A percentile compares a stretch with the other conserved stretches of the same genome.
These are phyloP conservation scores for Circinella umbellata DNA, from an alignment of 371 early-diverging fungal species.

Conservation along the genomic window DNA sequence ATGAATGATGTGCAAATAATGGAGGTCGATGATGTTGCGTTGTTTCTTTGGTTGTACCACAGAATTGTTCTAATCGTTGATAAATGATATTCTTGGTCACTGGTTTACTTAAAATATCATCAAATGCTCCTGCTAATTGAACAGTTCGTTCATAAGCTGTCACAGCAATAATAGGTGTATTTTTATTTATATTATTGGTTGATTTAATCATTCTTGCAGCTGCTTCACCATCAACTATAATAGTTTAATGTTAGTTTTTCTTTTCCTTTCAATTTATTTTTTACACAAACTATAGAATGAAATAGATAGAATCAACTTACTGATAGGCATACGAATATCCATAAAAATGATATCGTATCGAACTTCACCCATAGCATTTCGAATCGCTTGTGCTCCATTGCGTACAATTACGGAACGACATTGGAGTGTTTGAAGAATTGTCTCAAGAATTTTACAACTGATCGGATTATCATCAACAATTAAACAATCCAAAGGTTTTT, in stretches of 20 bases:
- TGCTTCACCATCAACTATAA: slow-evolving; percentile 85
- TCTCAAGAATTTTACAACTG: slow-evolving; percentile 86
- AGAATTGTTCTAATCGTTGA: slow-evolving; percentile 52
- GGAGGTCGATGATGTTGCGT: slow-evolving; percentile 9
- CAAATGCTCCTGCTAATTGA: slow-evolving; percentile 65
- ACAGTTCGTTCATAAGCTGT: slow-evolving; percentile 72
- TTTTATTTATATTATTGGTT: slow-evolving; percentile 78
- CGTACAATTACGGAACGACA: slow-evolving; percentile 84
- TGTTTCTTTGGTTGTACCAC: slow-evolving; percentile 14
- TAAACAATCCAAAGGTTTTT: slow-evolving; percentile 54
- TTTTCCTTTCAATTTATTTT: too few species aligned
- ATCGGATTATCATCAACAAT: slow-evolving; percentile 94
- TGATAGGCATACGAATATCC: slow-evolving; percentile 91
- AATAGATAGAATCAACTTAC: slow-evolving; percentile 50
- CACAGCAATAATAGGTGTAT: slow-evolving; percentile 78
- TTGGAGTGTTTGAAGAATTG: slow-evolving; percentile 74
- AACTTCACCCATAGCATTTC: slow-evolving; percentile 87
- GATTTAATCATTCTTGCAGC: slow-evolving; percentile 95
- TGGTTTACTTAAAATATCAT: slow-evolving; percentile 76
- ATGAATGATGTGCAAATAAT: slow-evolving; percentile 19
- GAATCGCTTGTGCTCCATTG: slow-evolving; percentile 92
- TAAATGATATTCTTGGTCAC: slow-evolving; percentile 68
- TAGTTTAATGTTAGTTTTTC: too few species aligned
- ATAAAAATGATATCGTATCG: slow-evolving; percentile 92
- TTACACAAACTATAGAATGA: too few species aligned